A percentile compares a stretch with the other conserved stretches of the same genome.
These are phyloP conservation scores for Kurtzmaniella fragi DNA, from an alignment of 805 yeast species.

Conservation along the genomic window DNA sequence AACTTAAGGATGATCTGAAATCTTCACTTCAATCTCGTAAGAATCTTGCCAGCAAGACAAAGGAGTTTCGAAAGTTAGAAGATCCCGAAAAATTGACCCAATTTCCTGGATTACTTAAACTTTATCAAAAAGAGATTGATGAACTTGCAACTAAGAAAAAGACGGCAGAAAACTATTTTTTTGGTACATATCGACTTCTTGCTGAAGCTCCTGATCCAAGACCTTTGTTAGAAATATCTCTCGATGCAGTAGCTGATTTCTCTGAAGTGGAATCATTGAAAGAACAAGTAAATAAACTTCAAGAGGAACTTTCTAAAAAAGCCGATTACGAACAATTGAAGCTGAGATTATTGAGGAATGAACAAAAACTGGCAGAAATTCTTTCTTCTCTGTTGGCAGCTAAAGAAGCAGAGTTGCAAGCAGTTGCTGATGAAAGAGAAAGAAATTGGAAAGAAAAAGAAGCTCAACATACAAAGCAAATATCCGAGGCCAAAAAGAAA, in stretches of 20 bases:
- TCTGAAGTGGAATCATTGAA: slow-evolving; percentile 49
- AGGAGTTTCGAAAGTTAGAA: slow-evolving; percentile 68
- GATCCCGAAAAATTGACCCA: slow-evolving; percentile 64
- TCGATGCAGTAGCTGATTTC: slow-evolving; percentile 55
- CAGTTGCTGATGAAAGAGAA: slow-evolving; percentile 68
- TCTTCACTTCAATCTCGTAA: slow-evolving; percentile 66
- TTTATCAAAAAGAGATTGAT: slow-evolving; percentile 88
- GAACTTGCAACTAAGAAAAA: slow-evolving; percentile 73
- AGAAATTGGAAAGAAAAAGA: slow-evolving; percentile 62
- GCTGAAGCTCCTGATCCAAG: slow-evolving; percentile 94
- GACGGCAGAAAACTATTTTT: slow-evolving; percentile 64
- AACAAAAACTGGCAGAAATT: slow-evolving; percentile 54
- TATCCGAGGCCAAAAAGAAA: slow-evolving; percentile 47
- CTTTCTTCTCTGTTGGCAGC: slow-evolving; percentile 53
- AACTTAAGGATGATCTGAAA: slow-evolving; percentile 66
- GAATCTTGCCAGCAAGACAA: slow-evolving; percentile 77
- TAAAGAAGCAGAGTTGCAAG: slow-evolving; percentile 68
- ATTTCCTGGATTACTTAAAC: slow-evolving; percentile 61
- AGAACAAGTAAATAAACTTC: slow-evolving; percentile 44
- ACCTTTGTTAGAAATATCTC: slow-evolving; percentile 67
- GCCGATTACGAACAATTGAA: slow-evolving; percentile 81
- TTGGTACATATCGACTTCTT: slow-evolving; percentile 66
- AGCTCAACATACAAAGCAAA: slow-evolving; percentile 44
- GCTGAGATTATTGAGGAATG: slow-evolving; percentile 53
- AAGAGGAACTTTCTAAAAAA: slow-evolving; percentile 54